Percentiles rank a stretch among this genome's conserved stretches.
Evolutionary conservation across 129 eudicot genomes (phyloP).

Genomic region (Pulicaria dysenterica): DNA sequence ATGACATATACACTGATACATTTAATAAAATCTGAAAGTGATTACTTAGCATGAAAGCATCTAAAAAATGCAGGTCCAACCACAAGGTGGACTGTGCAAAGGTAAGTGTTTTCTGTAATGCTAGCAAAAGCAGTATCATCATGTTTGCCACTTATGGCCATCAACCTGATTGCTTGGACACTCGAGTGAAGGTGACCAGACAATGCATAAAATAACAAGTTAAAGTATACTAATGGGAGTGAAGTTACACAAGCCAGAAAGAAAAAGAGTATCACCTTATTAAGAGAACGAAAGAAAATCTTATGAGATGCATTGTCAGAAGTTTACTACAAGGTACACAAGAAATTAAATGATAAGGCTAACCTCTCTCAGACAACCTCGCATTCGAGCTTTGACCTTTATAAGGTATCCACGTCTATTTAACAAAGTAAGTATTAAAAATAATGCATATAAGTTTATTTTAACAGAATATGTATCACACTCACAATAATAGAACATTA

Average conservation of each 20-base stretch:
- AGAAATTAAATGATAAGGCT: constrained; percentile 25
- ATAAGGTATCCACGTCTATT: constrained; percentile 94
- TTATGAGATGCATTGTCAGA: constrained; percentile 9
- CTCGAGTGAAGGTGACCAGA: constrained; percentile 3
- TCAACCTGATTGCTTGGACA: constrained; percentile 12
- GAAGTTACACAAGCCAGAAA: neutral
- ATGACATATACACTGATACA: neutral
- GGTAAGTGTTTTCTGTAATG: neutral
- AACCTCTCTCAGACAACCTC: constrained; percentile 85
- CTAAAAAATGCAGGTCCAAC: neutral
- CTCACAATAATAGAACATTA: constrained; percentile 31
- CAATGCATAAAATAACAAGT: neutral
- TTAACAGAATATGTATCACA: constrained; percentile 11
- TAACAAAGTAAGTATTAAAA: constrained; percentile 4
- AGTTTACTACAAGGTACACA: constrained; percentile 14
- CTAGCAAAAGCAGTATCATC: constrained; percentile 8
- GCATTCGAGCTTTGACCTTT: constrained; percentile 83
- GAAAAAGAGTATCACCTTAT: neutral
- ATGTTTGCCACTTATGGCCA: neutral
- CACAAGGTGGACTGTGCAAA: constrained; percentile 5
- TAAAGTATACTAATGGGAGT: neutral
- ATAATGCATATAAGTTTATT: no score
- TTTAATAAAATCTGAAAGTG: neutral
- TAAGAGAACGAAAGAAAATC: neutral
- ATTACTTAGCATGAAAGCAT: constrained; percentile 14